A percentile compares a stretch with the other conserved stretches of the same genome.
phyloP scores from a whole-genome alignment of 805 yeast species.

The Tetrapisispora iriomotensis region DNA sequence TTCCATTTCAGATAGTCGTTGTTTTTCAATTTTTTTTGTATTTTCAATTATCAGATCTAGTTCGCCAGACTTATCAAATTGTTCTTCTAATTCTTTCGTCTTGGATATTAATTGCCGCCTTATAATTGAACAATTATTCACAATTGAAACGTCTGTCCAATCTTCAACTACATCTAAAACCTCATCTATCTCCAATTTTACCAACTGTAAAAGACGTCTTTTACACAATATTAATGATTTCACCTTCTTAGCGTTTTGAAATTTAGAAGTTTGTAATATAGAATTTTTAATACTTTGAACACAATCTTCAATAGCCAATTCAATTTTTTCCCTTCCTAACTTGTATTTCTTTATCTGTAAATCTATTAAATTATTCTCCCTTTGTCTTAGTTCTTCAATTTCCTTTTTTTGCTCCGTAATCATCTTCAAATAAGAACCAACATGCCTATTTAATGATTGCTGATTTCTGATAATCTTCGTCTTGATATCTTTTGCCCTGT shows the following conservation, averaged over 20 bases:
- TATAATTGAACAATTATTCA: constrained; percentile 19
- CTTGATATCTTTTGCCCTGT: constrained; percentile 82
- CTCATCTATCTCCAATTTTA: constrained; percentile 33
- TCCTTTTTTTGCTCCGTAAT: constrained; percentile 71
- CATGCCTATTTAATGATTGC: constrained; percentile 70
- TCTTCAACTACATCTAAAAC: constrained; percentile 14
- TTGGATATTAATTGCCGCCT: constrained; percentile 32
- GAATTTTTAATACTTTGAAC: constrained; percentile 35
- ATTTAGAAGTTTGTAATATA: constrained; percentile 32
- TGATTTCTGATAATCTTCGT: constrained; percentile 69
- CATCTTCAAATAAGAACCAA: constrained; percentile 74
- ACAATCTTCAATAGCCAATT: constrained; percentile 33
- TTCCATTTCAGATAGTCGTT: constrained; percentile 41
- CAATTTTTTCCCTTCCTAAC: constrained; percentile 32
- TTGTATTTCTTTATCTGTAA: constrained; percentile 30
- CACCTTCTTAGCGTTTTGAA: constrained; percentile 36
- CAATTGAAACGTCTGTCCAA: constrained; percentile 14
- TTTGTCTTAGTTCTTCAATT: constrained; percentile 53
- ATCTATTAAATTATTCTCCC: constrained; percentile 40
- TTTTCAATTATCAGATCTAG: constrained; percentile 37
- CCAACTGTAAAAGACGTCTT: constrained; percentile 34
- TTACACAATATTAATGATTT: constrained; percentile 32
- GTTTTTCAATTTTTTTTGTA: constrained; percentile 34
- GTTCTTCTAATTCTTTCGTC: constrained; percentile 41
- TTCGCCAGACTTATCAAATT: constrained; percentile 45